Percentiles rank a stretch among this genome's conserved stretches.
phyloP scores from a whole-genome alignment of 2,329 filamentous ascomycete species.

The Ophiostoma pallidulum region DNA sequence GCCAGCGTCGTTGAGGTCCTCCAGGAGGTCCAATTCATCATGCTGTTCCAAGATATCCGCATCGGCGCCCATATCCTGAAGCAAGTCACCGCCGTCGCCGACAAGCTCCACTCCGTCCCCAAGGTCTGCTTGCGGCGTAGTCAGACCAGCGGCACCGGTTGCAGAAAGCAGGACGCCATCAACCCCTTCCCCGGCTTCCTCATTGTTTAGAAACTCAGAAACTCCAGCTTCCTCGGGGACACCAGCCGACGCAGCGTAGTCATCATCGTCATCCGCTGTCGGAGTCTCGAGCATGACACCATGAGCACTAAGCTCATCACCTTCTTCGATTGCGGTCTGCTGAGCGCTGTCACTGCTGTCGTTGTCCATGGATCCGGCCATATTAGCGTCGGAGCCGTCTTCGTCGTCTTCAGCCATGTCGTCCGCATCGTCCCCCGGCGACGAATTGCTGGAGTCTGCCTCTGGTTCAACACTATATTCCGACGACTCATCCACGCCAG shows the following conservation, averaged over 20 bases:
- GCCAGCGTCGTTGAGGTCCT: conserved; percentile 2
- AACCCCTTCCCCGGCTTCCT: conserved; percentile 10
- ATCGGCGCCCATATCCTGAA: neutral
- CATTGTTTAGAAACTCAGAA: conserved; percentile 11
- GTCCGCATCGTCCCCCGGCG: neutral
- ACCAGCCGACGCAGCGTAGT: neutral
- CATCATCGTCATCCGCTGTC: neutral
- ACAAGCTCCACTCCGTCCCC: conserved; percentile 3
- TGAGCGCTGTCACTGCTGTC: neutral
- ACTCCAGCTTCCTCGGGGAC: neutral
- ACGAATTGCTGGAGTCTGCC: conserved; percentile 13
- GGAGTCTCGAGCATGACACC: neutral
- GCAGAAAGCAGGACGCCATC: conserved; percentile 11
- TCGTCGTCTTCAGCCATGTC: conserved; percentile 5
- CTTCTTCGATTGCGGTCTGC: neutral
- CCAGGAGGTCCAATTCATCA: conserved; percentile 12
- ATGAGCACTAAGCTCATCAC: neutral
- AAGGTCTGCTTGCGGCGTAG: neutral
- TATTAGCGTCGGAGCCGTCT: conserved; percentile 1
- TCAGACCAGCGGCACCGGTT: neutral
- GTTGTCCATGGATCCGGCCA: conserved; percentile 6
- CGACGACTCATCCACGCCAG: conserved; percentile 11
- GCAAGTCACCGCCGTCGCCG: neutral
- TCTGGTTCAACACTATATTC: conserved; percentile 13
- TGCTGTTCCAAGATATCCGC: neutral